These are phyloP conservation scores for Schwanniomyces polymorphus DNA, from an alignment of 805 yeast genomes.

Conservation along the genomic window DNA sequence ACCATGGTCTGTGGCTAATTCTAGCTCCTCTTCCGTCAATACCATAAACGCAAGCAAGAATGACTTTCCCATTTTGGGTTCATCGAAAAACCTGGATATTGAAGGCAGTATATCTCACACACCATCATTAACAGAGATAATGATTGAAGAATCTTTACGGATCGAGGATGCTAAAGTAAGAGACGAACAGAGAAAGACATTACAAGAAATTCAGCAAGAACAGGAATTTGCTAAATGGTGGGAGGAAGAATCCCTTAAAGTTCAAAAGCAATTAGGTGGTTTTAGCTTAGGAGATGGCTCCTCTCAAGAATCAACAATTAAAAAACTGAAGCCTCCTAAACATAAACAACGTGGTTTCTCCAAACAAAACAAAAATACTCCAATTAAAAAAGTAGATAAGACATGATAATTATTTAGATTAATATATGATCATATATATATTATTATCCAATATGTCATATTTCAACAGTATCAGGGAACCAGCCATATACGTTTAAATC, in stretches of 20 bases:
- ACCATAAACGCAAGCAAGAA: constrained; percentile 1
- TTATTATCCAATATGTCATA: constrained; percentile 2
- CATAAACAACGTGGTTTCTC: not conserved
- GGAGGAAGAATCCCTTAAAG: constrained; percentile 71
- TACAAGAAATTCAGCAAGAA: constrained; percentile 76
- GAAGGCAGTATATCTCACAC: not conserved
- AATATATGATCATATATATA: not conserved
- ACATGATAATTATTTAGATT: not conserved
- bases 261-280: constrained; percentile 43
- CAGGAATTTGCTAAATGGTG: constrained; percentile 89
- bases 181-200: constrained; percentile 38
- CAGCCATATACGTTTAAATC: constrained; percentile 57
- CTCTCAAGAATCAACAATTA: not conserved
- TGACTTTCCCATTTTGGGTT: constrained; percentile 21
- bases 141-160: constrained; percentile 46
- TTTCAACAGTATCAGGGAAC: constrained; percentile 58
- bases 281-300: not conserved
- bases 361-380: not conserved
- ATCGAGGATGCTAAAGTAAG: constrained; percentile 27
- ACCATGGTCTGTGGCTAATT: constrained; percentile 10
- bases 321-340: not conserved
- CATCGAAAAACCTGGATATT: not conserved
- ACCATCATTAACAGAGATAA: constrained; percentile 32
- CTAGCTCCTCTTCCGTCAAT: not conserved
- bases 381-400: not conserved